A percentile compares a stretch with the other conserved stretches of the same genome.
Conservation (phyloP, 1,284 basidiomycete species). For the Dichomitus squalens region DNA sequence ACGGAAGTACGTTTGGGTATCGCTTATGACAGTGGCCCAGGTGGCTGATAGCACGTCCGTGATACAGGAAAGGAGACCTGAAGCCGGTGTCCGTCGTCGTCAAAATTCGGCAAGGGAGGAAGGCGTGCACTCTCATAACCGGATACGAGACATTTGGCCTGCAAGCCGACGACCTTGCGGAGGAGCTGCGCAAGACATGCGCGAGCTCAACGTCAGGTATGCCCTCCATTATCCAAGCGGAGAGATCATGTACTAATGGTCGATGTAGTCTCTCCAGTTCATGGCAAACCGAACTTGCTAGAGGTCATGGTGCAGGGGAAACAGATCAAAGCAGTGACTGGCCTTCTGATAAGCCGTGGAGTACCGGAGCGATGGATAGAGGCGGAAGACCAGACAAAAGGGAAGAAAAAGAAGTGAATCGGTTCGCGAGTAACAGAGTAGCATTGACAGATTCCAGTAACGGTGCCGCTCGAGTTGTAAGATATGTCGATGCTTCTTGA, state of each 20-base stretch:
- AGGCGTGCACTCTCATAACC: conserved; percentile 75
- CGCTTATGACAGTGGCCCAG: neutral
- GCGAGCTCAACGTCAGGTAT: conserved; percentile 78
- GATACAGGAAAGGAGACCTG: conserved; percentile 71
- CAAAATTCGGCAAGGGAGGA: conserved; percentile 77
- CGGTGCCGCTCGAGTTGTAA: no score
- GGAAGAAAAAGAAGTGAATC: conserved; percentile 40
- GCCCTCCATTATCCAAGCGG: conserved; percentile 4
- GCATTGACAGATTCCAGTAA: no score
- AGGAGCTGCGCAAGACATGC: conserved; percentile 76
- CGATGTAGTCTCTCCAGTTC: conserved; percentile 53
- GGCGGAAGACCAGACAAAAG: conserved; percentile 42
- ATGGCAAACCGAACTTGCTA: conserved; percentile 54
- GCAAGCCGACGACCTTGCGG: conserved; percentile 72
- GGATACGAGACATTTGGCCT: conserved; percentile 80
- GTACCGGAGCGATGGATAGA: conserved; percentile 83
- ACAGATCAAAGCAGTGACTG: conserved; percentile 67
- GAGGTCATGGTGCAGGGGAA: conserved; percentile 86
- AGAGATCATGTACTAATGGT: neutral
- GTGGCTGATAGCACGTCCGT: neutral
- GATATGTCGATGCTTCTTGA: no score
- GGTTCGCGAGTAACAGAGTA: no score
- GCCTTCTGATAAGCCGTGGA: conserved; percentile 67
- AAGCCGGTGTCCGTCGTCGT: conserved; percentile 68
- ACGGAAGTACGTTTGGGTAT: conserved; percentile 49